Evolutionary conservation across 495 filamentous ascomycete species (phyloP), one percentile per base, ranked within the genome.

Genomic region (Wilcoxina mikolae): DNA sequence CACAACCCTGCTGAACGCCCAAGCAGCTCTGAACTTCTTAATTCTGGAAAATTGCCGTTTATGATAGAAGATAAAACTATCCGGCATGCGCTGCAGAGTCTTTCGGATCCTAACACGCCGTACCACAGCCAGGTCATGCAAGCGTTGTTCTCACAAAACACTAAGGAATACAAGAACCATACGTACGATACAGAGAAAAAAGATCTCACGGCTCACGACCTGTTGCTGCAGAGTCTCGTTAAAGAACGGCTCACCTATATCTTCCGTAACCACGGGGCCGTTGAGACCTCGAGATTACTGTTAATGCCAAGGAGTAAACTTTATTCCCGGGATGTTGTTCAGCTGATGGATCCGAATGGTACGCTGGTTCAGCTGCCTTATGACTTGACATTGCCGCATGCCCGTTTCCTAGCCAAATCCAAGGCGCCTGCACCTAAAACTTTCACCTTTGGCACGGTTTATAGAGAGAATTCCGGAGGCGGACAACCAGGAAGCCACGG

Each of bases 11-110:
- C 78, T 51, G 77, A 87, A 60, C 79, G 91, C 2, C 91, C 91
- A 2, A 86, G 81, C n/a, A 87, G 85, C 52, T 68, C 75, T 3
- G 91, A 95, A 49, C 79, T 98, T 22, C 74, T 98, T 4, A 78
- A 83, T 49, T 87, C 87, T 62, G 89, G 87, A 11, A 85, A 87
- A 60, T 75, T 98, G 18, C 91, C 91, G 15, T 73, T 94, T 3
- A 84, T 88, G 61, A 84, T 93, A 65, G 87, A 96, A 69, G 87
- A 91, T 62, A 88, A 94, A 67, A 85, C 84, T 0, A 86, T 95
- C 54, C 74, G 85, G 48, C 76, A 84, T 48, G 84, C 86, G 1
- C 77, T 95, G 29, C 80, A 84, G 54, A 83, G 83, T 47, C 67
- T 96, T 18, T 81, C 83, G 0, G 84, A 94, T 60, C 78, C 83